Evolutionary conservation across 2,329 filamentous ascomycete species (phyloP).

Genomic region (Calonectria henricotiae): DNA sequence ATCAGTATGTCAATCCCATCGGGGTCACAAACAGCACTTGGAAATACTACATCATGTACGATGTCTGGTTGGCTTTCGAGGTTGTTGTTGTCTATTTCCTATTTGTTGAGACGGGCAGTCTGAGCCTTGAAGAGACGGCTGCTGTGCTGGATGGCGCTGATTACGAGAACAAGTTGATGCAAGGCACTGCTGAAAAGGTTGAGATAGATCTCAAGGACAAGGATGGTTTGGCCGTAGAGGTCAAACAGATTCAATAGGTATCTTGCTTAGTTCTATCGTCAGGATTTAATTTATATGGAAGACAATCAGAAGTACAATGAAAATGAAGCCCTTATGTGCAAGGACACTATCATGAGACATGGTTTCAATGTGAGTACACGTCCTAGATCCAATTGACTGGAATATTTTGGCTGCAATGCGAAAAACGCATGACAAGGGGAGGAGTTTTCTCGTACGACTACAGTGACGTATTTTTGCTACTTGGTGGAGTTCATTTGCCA

Average conservation of each 20-base stretch:
- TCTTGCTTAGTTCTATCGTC: background rate
- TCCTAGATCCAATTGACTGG: too few relatives aligned
- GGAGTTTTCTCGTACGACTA: background rate
- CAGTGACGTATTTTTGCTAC: background rate
- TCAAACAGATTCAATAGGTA: background rate
- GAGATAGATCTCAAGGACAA: conserved; percentile 2
- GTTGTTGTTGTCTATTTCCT: conserved; percentile 37
- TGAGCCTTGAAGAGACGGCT: conserved; percentile 35
- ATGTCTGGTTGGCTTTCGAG: conserved; percentile 35
- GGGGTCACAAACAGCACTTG: conserved; percentile 47
- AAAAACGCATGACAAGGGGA: background rate
- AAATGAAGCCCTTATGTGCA: too few relatives aligned
- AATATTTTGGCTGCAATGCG: too few relatives aligned
- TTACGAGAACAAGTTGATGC: conserved; percentile 27
- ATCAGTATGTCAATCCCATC: conserved; percentile 62
- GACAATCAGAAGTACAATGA: too few relatives aligned
- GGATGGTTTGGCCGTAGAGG: background rate
- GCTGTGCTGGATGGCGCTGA: conserved; percentile 32
- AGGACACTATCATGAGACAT: too few relatives aligned
- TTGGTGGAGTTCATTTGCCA: background rate
- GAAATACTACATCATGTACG: conserved; percentile 40
- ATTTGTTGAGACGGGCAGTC: conserved; percentile 30
- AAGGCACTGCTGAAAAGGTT: background rate
- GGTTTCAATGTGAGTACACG: too few relatives aligned
- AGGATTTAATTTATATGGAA: background rate